Evolutionary conservation across 2,329 filamentous ascomycete genomes (phyloP), one percentile per base, ranked within the genome.

Genomic region (Arthrinium puccinioides): DNA sequence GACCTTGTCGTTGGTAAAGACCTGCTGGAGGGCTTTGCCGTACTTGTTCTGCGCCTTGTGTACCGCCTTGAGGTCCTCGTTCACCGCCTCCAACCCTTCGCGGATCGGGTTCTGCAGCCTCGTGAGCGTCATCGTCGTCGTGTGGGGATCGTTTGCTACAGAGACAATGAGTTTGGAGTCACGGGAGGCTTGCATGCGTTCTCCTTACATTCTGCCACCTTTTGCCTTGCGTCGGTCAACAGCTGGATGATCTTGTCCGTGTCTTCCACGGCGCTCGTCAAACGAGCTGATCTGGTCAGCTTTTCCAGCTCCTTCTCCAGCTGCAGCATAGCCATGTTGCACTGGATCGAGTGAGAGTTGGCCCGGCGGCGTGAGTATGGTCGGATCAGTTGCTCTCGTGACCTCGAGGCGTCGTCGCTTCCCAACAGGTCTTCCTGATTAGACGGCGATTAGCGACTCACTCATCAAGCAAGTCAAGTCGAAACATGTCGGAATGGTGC

Each of bases 61-160:
- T 3, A 92, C 81, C 38, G 87, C 84, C 58, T 87, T 92, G 34
- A 97, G 65, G 51, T 87, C 82, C 37, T 84, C 79, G 48, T 84
- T 90, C 26, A 94, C 79, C 24, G 76, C 72, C 26, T 94, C 87
- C 43, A 97, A 82, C 2, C 82, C 79, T 36, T 82, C 70, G 54
- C 89, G 92, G 39, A 95, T 71, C 0, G 89, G 86, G 45, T 84
- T 89, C 57, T 96, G 88, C 14, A 96, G 74, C 56, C 84, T 89
- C 21, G 85, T 84, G 50, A 97, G 74, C 19, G 81, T 83, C 42
- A 89, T 69, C 28, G 81, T 77, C 13, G 86, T 80, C 26, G 76
- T 76, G 45, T 80, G 77, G 18, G 84, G 78, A 52, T 88, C 83
- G 75, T 61, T 52, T 30, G 60, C 61, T 64, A 24, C 19, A 38